These are phyloP conservation scores for Misopates orontium DNA, from an alignment of 257 asterid genomes.

Conservation along the genomic window DNA sequence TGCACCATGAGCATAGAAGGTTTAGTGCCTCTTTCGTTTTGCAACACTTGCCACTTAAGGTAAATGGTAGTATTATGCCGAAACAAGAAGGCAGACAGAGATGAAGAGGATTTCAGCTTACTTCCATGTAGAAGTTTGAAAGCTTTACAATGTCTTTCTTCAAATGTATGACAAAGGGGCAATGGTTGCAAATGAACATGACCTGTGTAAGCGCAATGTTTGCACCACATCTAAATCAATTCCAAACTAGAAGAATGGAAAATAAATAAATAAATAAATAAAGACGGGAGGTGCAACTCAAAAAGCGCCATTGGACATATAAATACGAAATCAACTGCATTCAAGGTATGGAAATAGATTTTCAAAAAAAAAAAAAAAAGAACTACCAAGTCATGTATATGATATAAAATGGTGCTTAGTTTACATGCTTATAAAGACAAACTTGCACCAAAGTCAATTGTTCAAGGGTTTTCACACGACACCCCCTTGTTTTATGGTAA, in stretches of 20 bases:
- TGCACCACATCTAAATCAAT: background rate
- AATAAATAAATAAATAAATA: too few relatives aligned
- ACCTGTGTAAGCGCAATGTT: constrained; percentile 45
- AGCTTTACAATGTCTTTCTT: constrained; percentile 79
- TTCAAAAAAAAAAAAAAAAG: too few relatives aligned
- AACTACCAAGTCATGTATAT: too few relatives aligned
- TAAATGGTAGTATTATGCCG: constrained; percentile 18
- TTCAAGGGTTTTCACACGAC: too few relatives aligned
- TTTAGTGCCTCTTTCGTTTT: background rate
- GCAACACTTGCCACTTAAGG: constrained; percentile 5
- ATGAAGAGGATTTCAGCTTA: constrained; percentile 27
- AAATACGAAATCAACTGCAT: too few relatives aligned
- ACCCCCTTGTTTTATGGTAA: too few relatives aligned
- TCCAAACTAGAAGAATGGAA: too few relatives aligned
- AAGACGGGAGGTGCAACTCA: constrained; percentile 1
- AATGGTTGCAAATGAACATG: constrained; percentile 87
- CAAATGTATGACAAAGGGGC: constrained; percentile 82
- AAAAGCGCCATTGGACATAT: too few relatives aligned
- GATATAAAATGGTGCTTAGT: too few relatives aligned
- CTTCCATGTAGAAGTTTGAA: constrained; percentile 82
- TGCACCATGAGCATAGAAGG: constrained; percentile 33
- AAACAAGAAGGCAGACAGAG: constrained; percentile 12
- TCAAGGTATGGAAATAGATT: too few relatives aligned
- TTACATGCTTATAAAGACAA: too few relatives aligned
- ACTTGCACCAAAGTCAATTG: too few relatives aligned